Percentiles rank a stretch among this genome's conserved stretches.
phyloP scores from a whole-genome alignment of 164 flowering plant genomes.

The Berberis vulgaris region DNA sequence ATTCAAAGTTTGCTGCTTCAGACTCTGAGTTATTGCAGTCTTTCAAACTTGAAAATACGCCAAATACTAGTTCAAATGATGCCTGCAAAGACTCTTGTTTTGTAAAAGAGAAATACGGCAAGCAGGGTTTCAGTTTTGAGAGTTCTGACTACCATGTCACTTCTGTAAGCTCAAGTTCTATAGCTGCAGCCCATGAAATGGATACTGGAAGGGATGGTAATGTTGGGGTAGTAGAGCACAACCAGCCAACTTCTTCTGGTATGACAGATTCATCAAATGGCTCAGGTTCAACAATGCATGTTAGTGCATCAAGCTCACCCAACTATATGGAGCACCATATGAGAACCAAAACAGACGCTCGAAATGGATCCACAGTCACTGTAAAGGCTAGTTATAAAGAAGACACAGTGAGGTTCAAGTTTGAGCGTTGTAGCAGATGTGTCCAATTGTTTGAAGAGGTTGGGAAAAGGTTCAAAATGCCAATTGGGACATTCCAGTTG shows the following conservation, averaged over 20 bases:
- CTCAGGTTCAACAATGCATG: constrained; percentile 43
- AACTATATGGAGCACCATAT: constrained; percentile 16
- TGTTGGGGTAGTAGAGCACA: constrained; percentile 37
- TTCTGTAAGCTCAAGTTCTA: constrained; percentile 31
- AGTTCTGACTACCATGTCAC: constrained; percentile 19
- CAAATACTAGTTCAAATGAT: constrained; percentile 22
- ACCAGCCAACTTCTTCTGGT: constrained; percentile 44
- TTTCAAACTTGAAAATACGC: constrained; percentile 11
- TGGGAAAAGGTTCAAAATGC: constrained; percentile 58
- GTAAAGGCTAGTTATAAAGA: constrained; percentile 73
- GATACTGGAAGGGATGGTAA: constrained; percentile 27
- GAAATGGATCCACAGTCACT: constrained; percentile 36
- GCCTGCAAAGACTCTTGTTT: constrained; percentile 12
- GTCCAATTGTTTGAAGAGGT: constrained; percentile 66
- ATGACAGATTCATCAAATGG: constrained; percentile 72
- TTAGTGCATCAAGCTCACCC: constrained; percentile 59
- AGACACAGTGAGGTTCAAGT: constrained; percentile 73
- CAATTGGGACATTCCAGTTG: constrained; percentile 60
- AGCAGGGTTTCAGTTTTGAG: constrained; percentile 17
- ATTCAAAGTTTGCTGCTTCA: not conserved
- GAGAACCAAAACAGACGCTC: constrained; percentile 13
- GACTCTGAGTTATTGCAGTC: constrained; percentile 11
- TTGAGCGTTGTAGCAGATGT: constrained; percentile 46
- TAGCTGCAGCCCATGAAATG: constrained; percentile 30
- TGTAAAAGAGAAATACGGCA: constrained; percentile 10